phyloP scores from a whole-genome alignment of 179 eudicot genomes.

The Drosera spatulata region DNA sequence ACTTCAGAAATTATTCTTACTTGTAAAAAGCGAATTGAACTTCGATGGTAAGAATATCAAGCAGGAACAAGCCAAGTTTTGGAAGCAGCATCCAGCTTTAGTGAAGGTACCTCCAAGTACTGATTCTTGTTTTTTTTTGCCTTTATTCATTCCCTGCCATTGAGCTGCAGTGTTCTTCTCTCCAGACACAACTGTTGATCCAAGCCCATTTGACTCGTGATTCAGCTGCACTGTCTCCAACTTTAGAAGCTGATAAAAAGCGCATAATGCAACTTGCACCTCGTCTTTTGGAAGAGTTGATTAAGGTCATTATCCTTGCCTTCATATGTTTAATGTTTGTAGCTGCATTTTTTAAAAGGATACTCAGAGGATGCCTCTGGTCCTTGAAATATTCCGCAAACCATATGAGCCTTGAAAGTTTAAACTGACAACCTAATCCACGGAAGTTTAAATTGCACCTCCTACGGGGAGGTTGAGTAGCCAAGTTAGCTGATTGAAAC shows the following conservation, averaged over 20 bases:
- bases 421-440: too few relatives aligned
- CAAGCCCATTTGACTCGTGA: conserved; percentile 61
- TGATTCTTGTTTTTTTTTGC: not conserved
- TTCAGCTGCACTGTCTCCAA: conserved; percentile 39
- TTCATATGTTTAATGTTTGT: not conserved
- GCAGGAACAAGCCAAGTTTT: conserved; percentile 72
- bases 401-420: too few relatives aligned
- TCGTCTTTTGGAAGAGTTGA: conserved; percentile 60
- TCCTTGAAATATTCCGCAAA: too few relatives aligned
- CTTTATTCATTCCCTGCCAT: not conserved
- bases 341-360: not conserved
- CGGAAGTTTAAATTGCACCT: too few relatives aligned
- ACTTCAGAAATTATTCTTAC: conserved; percentile 45
- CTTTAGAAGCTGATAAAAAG: conserved; percentile 42
- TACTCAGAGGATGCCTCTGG: not conserved
- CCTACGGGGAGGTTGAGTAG: too few relatives aligned
- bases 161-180: not conserved
- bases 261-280: conserved; percentile 59
- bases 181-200: conserved; percentile 55
- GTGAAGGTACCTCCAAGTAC: conserved; percentile 36
- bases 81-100: conserved; percentile 75
- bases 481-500: too few relatives aligned
- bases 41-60: conserved; percentile 56
- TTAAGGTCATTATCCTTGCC: conserved; percentile 28
- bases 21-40: conserved; percentile 64